These are phyloP conservation scores for Sphaceloma murrayae DNA, from an alignment of 2,329 filamentous ascomycete genomes.

Conservation along the genomic window DNA sequence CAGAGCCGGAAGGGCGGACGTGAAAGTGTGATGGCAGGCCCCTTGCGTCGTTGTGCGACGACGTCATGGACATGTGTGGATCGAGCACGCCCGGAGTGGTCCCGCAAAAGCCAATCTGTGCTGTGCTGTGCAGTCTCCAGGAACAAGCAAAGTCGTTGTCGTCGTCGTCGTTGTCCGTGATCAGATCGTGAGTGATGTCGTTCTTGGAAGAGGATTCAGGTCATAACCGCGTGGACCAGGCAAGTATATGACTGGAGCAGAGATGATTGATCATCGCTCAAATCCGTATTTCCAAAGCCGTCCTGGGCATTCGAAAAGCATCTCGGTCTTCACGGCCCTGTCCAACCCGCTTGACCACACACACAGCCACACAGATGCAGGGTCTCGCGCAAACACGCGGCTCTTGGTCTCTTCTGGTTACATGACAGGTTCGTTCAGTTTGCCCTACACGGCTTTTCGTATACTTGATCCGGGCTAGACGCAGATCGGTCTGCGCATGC, in stretches of 20 bases:
- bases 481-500: neutral
- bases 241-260: neutral
- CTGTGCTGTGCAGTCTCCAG: too few relatives aligned
- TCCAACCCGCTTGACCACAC: too few relatives aligned
- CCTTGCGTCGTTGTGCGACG: neutral
- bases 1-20: neutral
- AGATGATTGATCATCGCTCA: neutral
- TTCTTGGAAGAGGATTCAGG: too few relatives aligned
- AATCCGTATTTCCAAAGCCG: neutral
- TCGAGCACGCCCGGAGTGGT: constrained; percentile 1
- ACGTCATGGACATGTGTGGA: constrained; percentile 8
- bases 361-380: constrained; percentile 9
- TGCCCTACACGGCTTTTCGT: neutral
- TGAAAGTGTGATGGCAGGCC: too few relatives aligned
- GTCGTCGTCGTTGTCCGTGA: neutral
- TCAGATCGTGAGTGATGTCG: neutral
- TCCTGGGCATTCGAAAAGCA: too few relatives aligned
- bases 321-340: too few relatives aligned
- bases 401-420: neutral
- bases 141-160: neutral
- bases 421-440: neutral
- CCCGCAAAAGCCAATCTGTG: constrained; percentile 9
- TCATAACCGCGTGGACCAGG: too few relatives aligned
- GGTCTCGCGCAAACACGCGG: constrained; percentile 5
- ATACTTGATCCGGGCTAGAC: too few relatives aligned